A percentile compares a stretch with the other conserved stretches of the same genome.
phyloP scores from a whole-genome alignment of 805 yeast genomes.

The Yamadazyma ubonensis region DNA sequence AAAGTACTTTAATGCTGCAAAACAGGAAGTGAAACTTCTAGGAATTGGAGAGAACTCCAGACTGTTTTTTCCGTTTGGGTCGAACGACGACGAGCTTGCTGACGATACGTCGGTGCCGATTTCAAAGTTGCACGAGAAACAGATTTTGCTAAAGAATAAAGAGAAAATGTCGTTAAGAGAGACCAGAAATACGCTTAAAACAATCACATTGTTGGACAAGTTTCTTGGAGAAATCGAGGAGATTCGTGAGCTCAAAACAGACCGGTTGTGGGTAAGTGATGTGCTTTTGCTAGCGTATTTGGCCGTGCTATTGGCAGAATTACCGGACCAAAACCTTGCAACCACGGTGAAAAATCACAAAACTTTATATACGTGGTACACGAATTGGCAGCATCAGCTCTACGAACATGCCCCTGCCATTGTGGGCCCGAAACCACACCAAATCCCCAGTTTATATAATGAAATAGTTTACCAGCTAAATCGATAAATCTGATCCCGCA shows the following conservation, averaged over 20 bases:
- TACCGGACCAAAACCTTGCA: slow-evolving; percentile 14
- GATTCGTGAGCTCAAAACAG: background rate
- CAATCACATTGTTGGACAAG: slow-evolving; percentile 18
- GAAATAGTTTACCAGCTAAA: slow-evolving; percentile 21
- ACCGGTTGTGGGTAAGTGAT: slow-evolving; percentile 2
- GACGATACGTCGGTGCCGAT: slow-evolving; percentile 24
- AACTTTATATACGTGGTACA: slow-evolving; percentile 7
- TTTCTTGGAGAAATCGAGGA: slow-evolving; percentile 11
- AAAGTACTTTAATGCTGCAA: slow-evolving; percentile 38
- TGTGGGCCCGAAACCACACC: slow-evolving; percentile 21
- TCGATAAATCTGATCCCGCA: background rate
- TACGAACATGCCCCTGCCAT: background rate
- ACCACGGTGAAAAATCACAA: slow-evolving; percentile 10
- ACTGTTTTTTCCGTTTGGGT: slow-evolving; percentile 31
- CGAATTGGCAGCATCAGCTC: background rate
- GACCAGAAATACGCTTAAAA: slow-evolving; percentile 30
- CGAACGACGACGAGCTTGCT: slow-evolving; percentile 20
- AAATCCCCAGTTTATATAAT: slow-evolving; percentile 37
- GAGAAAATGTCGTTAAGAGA: slow-evolving; percentile 30
- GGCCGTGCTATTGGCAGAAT: slow-evolving; percentile 5
- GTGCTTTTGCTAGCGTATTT: slow-evolving; percentile 13
- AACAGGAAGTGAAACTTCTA: slow-evolving; percentile 28
- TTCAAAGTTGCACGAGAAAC: slow-evolving; percentile 40
- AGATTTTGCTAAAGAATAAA: slow-evolving; percentile 33
- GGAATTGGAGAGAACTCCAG: slow-evolving; percentile 27